Evolutionary conservation across 2,329 filamentous ascomycete species (phyloP).

Genomic region (Stagonosporopsis chrysanthemi): DNA sequence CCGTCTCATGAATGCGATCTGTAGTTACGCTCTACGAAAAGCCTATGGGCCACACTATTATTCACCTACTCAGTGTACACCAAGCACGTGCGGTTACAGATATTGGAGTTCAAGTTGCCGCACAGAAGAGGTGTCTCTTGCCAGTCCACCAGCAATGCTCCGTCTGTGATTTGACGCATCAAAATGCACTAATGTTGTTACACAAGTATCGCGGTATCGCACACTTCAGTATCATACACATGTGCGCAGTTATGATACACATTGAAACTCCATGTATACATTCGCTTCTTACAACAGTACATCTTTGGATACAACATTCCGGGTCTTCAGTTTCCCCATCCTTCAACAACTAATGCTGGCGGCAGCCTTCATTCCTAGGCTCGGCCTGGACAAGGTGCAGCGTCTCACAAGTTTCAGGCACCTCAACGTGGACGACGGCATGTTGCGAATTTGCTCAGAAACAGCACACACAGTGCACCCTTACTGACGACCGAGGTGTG

Average conservation of each 20-base stretch:
- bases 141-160: background rate
- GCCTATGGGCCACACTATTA: background rate
- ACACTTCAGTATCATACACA: background rate
- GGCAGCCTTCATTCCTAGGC: constrained; percentile 11
- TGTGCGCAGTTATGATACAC: background rate
- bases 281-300: background rate
- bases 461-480: background rate
- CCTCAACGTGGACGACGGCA: constrained; percentile 2
- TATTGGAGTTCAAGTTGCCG: background rate
- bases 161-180: too few relatives aligned
- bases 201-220: background rate
- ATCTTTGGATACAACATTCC: background rate
- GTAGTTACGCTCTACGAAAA: too few relatives aligned
- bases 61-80: background rate
- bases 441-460: constrained; percentile 5
- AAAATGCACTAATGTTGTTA: background rate
- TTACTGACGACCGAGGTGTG: background rate
- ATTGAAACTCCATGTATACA: background rate
- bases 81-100: background rate
- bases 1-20: too few relatives aligned
- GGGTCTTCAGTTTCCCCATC: background rate
- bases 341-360: background rate
- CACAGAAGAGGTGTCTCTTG: background rate
- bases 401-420: constrained; percentile 8
- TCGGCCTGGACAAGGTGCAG: constrained; percentile 8